Conservation (phyloP, 2,329 filamentous ascomycete species). For the Acarospora socialis region DNA sequence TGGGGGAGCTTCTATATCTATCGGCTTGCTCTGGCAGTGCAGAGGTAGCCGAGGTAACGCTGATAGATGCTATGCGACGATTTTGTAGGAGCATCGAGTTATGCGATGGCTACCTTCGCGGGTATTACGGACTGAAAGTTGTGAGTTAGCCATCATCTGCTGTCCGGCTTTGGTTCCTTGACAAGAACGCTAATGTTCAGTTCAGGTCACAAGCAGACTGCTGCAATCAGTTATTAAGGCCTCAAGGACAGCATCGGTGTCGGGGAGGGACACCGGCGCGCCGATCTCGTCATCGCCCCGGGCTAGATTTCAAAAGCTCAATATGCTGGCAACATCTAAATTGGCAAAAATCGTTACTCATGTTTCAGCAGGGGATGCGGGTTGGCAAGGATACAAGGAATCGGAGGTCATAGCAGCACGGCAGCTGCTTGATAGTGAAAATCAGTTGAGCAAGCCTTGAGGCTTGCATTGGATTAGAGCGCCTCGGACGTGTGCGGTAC, state of each 20-base stretch:
- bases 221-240: no score
- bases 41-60: conserved; percentile 31
- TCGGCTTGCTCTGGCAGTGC: conserved; percentile 29
- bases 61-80: conserved; percentile 63
- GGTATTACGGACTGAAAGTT: conserved; percentile 81
- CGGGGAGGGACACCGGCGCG: no score
- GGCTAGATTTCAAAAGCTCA: conserved; percentile 55
- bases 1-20: conserved; percentile 74
- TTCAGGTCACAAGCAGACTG: no score
- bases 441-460: no score
- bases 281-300: no score
- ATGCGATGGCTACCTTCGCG: conserved; percentile 81
- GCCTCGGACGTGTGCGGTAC: no score
- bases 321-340: conserved; percentile 58
- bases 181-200: no score
- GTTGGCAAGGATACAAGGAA: conserved; percentile 59
- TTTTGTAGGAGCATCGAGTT: conserved; percentile 87
- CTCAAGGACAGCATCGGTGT: no score
- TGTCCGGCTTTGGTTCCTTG: no score
- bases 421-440: conserved; percentile 49
- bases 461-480: no score
- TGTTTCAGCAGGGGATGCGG: conserved; percentile 43
- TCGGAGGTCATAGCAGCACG: conserved; percentile 58
- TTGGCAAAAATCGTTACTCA: conserved; percentile 62
- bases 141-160: conserved; percentile 31